A percentile compares a stretch with the other conserved stretches of the same genome.
Conservation (phyloP, 2,329 filamentous ascomycete genomes). For the Pseudogymnoascus sp. region DNA sequence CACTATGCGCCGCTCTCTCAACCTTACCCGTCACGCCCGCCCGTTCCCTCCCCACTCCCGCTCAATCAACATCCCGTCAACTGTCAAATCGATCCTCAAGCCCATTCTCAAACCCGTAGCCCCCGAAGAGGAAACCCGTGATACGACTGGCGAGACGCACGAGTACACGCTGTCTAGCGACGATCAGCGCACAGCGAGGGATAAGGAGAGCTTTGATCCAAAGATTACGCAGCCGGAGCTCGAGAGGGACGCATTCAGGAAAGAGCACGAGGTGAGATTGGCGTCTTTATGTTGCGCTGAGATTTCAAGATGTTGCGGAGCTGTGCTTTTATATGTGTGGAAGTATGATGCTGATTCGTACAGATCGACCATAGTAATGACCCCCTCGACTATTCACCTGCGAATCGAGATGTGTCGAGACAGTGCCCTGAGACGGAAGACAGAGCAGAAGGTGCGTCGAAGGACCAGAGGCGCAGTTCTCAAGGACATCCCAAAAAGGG, state of each 20-base stretch:
- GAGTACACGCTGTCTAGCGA: background rate
- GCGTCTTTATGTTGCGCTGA: background rate
- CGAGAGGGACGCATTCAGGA: background rate
- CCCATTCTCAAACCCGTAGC: background rate
- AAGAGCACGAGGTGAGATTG: background rate
- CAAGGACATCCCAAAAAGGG: slow-evolving; percentile 1
- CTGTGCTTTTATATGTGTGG: background rate
- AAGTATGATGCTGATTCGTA: background rate
- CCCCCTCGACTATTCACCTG: background rate
- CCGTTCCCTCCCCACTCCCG: background rate
- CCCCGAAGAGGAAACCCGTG: background rate
- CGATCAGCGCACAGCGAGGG: background rate
- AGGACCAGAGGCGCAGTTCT: background rate
- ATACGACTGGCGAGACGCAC: background rate
- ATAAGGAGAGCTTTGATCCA: background rate
- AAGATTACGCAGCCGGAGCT: background rate
- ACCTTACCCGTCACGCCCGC: background rate
- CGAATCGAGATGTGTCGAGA: background rate
- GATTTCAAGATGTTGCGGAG: background rate
- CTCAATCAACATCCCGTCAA: background rate
- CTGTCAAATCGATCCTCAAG: background rate
- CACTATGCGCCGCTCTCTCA: background rate
- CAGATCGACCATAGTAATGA: background rate
- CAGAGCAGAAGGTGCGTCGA: background rate
- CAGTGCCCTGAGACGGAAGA: background rate